Conservation (phyloP, 2,329 filamentous ascomycete genomes). For the Xenoacremonium recifei region DNA sequence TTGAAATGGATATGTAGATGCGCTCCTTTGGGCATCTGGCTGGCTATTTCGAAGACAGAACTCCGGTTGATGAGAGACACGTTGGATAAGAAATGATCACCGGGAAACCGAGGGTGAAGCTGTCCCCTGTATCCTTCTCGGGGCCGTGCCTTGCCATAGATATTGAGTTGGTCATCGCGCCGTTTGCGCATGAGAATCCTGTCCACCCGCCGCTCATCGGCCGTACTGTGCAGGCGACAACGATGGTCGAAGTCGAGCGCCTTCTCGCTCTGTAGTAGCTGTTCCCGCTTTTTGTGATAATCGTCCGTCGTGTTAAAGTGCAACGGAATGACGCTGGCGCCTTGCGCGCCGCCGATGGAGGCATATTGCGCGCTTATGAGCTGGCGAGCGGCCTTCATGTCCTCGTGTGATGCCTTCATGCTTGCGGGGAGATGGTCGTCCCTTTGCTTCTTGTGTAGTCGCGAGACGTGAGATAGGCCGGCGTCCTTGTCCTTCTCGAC, state of each 20-base stretch:
- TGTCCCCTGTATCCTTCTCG: conserved; percentile 42
- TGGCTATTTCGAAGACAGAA: conserved; percentile 54
- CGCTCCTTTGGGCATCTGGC: conserved; percentile 65
- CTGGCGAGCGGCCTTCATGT: conserved; percentile 21
- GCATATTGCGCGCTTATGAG: conserved; percentile 26
- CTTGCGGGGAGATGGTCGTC: background rate
- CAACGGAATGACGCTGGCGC: conserved; percentile 2
- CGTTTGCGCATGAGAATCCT: conserved; percentile 39
- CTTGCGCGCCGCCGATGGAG: conserved; percentile 14
- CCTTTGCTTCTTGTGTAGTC: conserved; percentile 6
- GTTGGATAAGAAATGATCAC: conserved; percentile 60
- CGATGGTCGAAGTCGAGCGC: conserved; percentile 40
- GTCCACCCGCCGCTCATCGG: conserved; percentile 37
- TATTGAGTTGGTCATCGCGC: conserved; percentile 29
- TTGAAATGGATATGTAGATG: conserved; percentile 79
- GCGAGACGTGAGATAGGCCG: background rate
- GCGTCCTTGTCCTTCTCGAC: conserved; percentile 7
- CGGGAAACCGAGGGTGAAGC: conserved; percentile 43
- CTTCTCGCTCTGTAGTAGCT: conserved; percentile 31
- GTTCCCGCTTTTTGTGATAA: conserved; percentile 32
- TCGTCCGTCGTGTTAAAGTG: conserved; percentile 15
- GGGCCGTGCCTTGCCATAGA: conserved; percentile 35
- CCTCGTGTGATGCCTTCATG: conserved; percentile 2
- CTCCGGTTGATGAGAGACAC: conserved; percentile 54
- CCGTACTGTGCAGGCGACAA: conserved; percentile 31